A percentile compares a stretch with the other conserved stretches of the same genome.
phyloP scores from a whole-genome alignment of 2,329 filamentous ascomycete species.

The Xylaria polymorpha region DNA sequence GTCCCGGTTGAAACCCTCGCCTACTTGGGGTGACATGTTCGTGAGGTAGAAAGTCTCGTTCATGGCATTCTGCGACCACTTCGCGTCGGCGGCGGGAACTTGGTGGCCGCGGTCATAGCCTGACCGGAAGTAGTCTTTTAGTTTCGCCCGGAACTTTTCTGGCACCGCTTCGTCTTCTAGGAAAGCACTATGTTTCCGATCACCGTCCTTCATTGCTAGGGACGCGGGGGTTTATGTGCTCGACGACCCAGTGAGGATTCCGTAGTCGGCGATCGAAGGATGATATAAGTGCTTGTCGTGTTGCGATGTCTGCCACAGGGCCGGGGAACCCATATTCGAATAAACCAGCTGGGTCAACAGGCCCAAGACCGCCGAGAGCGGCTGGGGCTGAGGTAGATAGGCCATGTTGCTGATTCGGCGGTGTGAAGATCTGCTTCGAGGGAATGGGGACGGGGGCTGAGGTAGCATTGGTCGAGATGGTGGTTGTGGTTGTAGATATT shows the following conservation, averaged over 20 bases:
- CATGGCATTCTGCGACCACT: slow-evolving; percentile 95
- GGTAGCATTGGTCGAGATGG: slow-evolving; percentile 50
- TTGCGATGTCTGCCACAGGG: slow-evolving; percentile 84
- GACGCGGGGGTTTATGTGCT: slow-evolving; percentile 97
- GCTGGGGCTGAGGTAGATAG: slow-evolving; percentile 50
- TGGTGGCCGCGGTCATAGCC: slow-evolving; percentile 98
- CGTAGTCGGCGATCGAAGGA: slow-evolving; percentile 89
- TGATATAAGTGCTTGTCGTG: slow-evolving; percentile 81
- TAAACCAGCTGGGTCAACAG: slow-evolving; percentile 79
- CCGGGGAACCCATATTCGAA: slow-evolving; percentile 94
- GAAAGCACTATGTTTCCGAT: slow-evolving; percentile 86
- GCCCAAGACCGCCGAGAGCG: slow-evolving; percentile 51
- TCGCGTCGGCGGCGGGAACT: slow-evolving; percentile 94
- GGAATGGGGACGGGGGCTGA: slow-evolving; percentile 59
- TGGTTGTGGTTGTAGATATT: slow-evolving; percentile 52
- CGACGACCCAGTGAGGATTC: slow-evolving; percentile 94
- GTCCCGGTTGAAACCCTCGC: slow-evolving; percentile 97
- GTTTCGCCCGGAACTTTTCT: slow-evolving; percentile 84
- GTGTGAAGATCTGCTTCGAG: slow-evolving; percentile 66
- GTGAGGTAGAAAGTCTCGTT: slow-evolving; percentile 91
- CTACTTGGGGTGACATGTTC: slow-evolving; percentile 99
- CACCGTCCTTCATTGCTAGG: slow-evolving; percentile 77
- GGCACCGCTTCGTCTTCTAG: slow-evolving; percentile 84
- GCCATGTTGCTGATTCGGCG: slow-evolving; percentile 46
- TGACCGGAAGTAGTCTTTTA: slow-evolving; percentile 94